Evolutionary conservation across 495 filamentous ascomycete species (phyloP), one percentile per base, ranked within the genome.

Genomic region (Cercophora samala): DNA sequence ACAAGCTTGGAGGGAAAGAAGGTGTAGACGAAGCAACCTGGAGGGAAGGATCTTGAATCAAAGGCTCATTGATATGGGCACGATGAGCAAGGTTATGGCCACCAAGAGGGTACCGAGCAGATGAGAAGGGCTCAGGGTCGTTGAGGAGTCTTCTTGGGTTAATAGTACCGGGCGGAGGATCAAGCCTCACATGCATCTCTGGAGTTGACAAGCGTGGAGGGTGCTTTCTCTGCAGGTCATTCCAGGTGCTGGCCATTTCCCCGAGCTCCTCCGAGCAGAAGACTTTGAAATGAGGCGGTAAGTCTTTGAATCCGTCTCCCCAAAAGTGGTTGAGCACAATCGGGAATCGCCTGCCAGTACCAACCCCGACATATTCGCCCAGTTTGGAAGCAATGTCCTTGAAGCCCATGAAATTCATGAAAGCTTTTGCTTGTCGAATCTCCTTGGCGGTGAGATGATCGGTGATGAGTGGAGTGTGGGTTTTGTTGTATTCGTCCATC

Each of bases 141-240:
- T 11, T 13, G 37, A 46, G 8, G 9, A 21, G 6, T 8, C 22
- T 53, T 19, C 25, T 37, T 32, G 70, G 70, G 55, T 69, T 67
- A 37, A 69, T n/a, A 1, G 70, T 69, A 4, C 37, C 25, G 8
- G 66, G 59, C 13, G 70, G 70, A 4, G 67, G 55, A 23, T 72
- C 67, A 42, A 68, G 54, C 55, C 59, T 64, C 23, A 68, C 67
- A 22, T 63, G 25, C 61, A 69, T 18, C 62, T 72, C 67, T n/a
- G 18, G 42, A 26, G 6, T 37, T 4, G 59, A 37, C 60, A 69
- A 61, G 26, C 2, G 25, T 3, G 18, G 69, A 53, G 59, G 58
- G 37, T 17, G 37, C 37, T 46, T 9, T 46, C 13, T 46, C 22
- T n/a, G 42, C 21, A 42, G 4, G 11, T 42, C 23, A 26, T 51